These are phyloP conservation scores for Neurospora sp. DNA, from an alignment of 495 filamentous ascomycete species.

Conservation along the genomic window DNA sequence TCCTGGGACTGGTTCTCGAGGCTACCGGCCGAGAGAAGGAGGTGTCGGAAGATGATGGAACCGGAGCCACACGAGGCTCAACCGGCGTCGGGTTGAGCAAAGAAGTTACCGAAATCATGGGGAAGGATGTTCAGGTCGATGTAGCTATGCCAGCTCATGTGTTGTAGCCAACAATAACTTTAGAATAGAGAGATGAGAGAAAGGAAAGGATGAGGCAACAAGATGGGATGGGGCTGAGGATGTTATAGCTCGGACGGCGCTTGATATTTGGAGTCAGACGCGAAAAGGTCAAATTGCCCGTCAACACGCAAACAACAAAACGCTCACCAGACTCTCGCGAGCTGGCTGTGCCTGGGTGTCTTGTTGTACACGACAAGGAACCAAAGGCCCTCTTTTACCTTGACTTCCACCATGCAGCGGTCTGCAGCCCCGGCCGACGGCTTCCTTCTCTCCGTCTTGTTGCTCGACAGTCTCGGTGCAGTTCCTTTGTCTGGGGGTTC, in stretches of 20 bases:
- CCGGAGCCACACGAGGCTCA: slow-evolving; percentile 27
- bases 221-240: slow-evolving; percentile 7
- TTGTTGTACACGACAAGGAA: slow-evolving; percentile 24
- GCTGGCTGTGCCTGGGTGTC: slow-evolving; percentile 2
- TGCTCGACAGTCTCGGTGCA: slow-evolving; percentile 31
- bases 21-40: slow-evolving; percentile 15
- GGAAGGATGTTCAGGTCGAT: slow-evolving; percentile 4
- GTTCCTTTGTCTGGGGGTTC: slow-evolving; percentile 32
- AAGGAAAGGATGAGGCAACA: slow-evolving; percentile 13
- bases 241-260: slow-evolving; percentile 26
- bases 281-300: slow-evolving; percentile 11
- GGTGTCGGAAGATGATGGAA: slow-evolving; percentile 9
- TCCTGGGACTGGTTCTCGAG: slow-evolving; percentile 23
- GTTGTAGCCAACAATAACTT: slow-evolving; percentile 8
- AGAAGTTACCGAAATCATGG: slow-evolving; percentile 47
- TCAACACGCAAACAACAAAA: slow-evolving; percentile 24
- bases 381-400: slow-evolving; percentile 27
- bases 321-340: slow-evolving; percentile 10
- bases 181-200: slow-evolving; percentile 13
- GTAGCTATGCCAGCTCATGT: not conserved
- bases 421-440: slow-evolving; percentile 26
- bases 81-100: slow-evolving; percentile 46
- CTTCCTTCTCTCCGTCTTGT: slow-evolving; percentile 22
- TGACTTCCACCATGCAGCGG: slow-evolving; percentile 27
- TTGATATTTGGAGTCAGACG: slow-evolving; percentile 19